Conservation (phyloP, 805 yeast genomes). For the Kodamaea laetipori region DNA sequence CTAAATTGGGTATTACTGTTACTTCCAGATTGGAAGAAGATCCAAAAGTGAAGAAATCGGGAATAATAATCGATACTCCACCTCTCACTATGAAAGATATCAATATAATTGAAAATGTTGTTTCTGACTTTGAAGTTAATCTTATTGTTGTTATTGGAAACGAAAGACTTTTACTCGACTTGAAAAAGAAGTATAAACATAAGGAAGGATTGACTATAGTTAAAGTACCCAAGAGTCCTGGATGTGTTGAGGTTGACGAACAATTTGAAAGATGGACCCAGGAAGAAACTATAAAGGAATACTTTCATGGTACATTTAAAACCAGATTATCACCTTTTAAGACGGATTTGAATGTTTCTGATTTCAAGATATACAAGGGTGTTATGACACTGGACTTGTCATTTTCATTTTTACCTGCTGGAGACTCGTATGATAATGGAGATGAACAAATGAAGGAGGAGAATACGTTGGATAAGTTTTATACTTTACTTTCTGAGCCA, state of each 20-base stretch:
- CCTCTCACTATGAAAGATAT: constrained; percentile 54
- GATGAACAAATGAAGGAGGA: constrained; percentile 27
- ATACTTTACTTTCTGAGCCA: constrained; percentile 43
- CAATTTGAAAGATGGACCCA: constrained; percentile 68
- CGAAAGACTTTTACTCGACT: constrained; percentile 66
- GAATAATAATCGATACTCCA: constrained; percentile 76
- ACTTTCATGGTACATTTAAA: constrained; percentile 78
- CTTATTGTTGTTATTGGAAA: constrained; percentile 72
- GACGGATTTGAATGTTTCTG: constrained; percentile 66
- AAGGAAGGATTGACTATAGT: constrained; percentile 41
- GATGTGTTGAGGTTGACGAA: constrained; percentile 75
- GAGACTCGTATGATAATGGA: constrained; percentile 41
- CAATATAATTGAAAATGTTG: constrained; percentile 54
- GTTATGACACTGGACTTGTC: constrained; percentile 48
- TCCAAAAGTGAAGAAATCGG: constrained; percentile 45
- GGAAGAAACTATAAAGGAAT: constrained; percentile 77
- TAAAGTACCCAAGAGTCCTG: constrained; percentile 71
- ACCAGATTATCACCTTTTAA: constrained; percentile 83
- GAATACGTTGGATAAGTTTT: constrained; percentile 35
- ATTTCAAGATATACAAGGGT: constrained; percentile 59
- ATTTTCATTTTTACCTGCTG: constrained; percentile 44
- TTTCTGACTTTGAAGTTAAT: constrained; percentile 61
- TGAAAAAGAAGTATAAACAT: constrained; percentile 52
- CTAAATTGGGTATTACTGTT: constrained; percentile 53
- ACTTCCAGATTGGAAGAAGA: constrained; percentile 55